phyloP scores from a whole-genome alignment of 352 stramenopile species.

The Pythium vanterpoolii region DNA sequence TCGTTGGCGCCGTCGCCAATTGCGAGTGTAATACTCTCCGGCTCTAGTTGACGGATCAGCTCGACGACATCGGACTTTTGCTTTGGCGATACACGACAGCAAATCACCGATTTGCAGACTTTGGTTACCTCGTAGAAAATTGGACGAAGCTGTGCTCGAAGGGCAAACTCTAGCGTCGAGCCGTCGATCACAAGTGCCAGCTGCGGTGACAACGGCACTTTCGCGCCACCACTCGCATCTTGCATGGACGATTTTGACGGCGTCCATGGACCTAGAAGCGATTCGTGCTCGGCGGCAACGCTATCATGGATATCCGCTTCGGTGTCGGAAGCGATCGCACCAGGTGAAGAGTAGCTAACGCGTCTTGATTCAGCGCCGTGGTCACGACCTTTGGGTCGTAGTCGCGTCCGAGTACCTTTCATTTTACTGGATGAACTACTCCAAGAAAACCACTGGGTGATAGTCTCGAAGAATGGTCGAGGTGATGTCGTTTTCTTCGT shows the following conservation, averaged over 20 bases:
- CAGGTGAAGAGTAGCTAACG: background rate
- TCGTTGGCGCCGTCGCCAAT: conserved; percentile 97
- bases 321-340: conserved; percentile 6
- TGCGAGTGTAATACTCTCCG: conserved; percentile 79
- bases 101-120: conserved; percentile 79
- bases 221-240: background rate
- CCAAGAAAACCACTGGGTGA: conserved; percentile 6
- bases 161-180: conserved; percentile 76
- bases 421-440: background rate
- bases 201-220: background rate
- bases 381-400: background rate
- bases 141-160: conserved; percentile 41
- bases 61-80: conserved; percentile 86
- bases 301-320: conserved; percentile 31
- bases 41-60: conserved; percentile 68
- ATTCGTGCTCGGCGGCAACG: conserved; percentile 7
- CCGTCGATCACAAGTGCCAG: conserved; percentile 93
- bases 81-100: conserved; percentile 85
- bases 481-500: background rate
- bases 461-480: conserved; percentile 2
- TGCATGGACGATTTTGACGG: background rate
- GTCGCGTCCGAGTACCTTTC: background rate
- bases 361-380: background rate
- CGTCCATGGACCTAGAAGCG: background rate
- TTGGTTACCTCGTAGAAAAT: conserved; percentile 74